These are phyloP conservation scores for Rhodotorula mucilaginosa DNA, from an alignment of 1,284 basidiomycete genomes.

Conservation along the genomic window DNA sequence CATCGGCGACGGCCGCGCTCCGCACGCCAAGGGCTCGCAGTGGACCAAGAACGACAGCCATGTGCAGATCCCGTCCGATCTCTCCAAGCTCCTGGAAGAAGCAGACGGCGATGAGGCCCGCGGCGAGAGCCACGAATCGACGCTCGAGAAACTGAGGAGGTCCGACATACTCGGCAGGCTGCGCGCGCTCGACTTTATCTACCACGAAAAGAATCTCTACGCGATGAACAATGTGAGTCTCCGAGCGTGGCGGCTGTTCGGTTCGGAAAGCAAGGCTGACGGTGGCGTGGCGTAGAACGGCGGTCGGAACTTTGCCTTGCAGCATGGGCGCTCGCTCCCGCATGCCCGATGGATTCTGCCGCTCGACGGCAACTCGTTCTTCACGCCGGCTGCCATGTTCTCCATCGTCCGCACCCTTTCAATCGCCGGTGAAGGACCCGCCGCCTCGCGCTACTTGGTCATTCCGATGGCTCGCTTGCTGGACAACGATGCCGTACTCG, in stretches of 20 bases:
- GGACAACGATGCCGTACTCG: constrained; percentile 41
- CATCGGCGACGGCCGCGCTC: constrained; percentile 32
- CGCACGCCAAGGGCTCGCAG: constrained; percentile 1
- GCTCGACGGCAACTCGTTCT: constrained; percentile 48
- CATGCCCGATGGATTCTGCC: constrained; percentile 47
- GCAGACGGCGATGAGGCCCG: constrained; percentile 27
- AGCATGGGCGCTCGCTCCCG: constrained; percentile 44
- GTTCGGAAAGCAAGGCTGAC: background rate
- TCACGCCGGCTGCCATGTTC: constrained; percentile 44
- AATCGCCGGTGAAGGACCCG: constrained; percentile 38
- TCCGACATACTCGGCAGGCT: constrained; percentile 38
- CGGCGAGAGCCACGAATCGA: constrained; percentile 4
- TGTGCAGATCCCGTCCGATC: constrained; percentile 12
- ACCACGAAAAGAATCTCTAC: constrained; percentile 48
- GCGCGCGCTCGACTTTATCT: constrained; percentile 46
- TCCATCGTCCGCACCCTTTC: constrained; percentile 42
- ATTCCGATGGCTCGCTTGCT: constrained; percentile 47
- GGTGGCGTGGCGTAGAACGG: constrained; percentile 42
- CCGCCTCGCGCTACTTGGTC: constrained; percentile 41
- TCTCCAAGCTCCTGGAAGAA: constrained; percentile 27
- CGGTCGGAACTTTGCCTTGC: constrained; percentile 47
- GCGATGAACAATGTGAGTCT: constrained; percentile 48
- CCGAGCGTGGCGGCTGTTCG: too few relatives aligned
- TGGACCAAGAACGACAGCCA: constrained; percentile 3
- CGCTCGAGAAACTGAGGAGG: constrained; percentile 21